These are phyloP conservation scores for Naganishia onofrii DNA, from an alignment of 768 basidiomycete species.

Conservation along the genomic window DNA sequence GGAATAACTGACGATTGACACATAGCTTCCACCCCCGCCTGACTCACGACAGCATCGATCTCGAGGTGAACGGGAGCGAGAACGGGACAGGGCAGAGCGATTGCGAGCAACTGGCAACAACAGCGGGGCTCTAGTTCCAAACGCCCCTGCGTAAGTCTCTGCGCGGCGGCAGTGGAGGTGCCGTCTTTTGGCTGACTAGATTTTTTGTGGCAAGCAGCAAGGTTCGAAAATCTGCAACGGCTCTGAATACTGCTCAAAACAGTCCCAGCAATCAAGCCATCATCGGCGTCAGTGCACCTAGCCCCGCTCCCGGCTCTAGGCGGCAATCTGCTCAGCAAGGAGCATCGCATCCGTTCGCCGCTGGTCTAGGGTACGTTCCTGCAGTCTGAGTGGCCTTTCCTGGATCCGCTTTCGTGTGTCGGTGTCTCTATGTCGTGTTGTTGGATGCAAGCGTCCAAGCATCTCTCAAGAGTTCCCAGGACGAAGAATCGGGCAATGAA, in stretches of 20 bases:
- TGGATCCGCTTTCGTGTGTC: not conserved
- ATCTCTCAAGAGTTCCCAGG: not conserved
- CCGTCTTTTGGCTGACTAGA: slow-evolving; percentile 12
- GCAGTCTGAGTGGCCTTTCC: not conserved
- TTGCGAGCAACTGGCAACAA: slow-evolving; percentile 36
- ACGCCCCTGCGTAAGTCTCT: slow-evolving; percentile 35
- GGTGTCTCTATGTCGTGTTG: not conserved
- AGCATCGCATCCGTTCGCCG: slow-evolving; percentile 47
- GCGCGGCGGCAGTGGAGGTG: not conserved
- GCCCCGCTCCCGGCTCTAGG: slow-evolving; percentile 43
- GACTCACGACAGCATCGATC: slow-evolving; percentile 45
- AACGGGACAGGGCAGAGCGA: slow-evolving; percentile 43
- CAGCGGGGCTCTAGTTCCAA: slow-evolving; percentile 36
- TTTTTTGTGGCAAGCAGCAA: slow-evolving; percentile 34
- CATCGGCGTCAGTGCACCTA: slow-evolving; percentile 48
- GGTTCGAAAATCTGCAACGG: slow-evolving; percentile 42
- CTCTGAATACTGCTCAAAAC: slow-evolving; percentile 37
- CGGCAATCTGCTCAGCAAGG: slow-evolving; percentile 44
- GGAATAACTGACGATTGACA: slow-evolving; percentile 27
- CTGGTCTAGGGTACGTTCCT: slow-evolving; percentile 33
- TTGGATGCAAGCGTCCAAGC: not conserved
- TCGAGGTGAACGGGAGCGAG: slow-evolving; percentile 44
- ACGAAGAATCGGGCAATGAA: not conserved
- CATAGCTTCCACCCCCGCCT: slow-evolving; percentile 39
- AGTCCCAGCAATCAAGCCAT: slow-evolving; percentile 51